Evolutionary conservation across 106 monocot species (phyloP).

Genomic region (Acorus gramineus): DNA sequence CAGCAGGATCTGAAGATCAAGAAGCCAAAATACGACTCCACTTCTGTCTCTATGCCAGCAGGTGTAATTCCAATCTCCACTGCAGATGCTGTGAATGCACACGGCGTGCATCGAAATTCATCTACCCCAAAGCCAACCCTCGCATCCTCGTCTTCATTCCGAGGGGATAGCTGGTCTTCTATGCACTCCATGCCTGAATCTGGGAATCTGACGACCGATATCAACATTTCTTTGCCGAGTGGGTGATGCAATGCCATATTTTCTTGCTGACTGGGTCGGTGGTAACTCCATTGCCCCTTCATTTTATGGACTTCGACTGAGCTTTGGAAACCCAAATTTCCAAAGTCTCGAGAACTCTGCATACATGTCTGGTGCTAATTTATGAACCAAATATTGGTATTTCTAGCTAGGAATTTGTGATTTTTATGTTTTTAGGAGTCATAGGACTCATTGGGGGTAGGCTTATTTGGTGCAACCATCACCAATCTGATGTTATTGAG

Average conservation of each 20-base stretch:
- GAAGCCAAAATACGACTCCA: conserved; percentile 34
- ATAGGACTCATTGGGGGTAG: too few species aligned
- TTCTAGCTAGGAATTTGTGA: too few species aligned
- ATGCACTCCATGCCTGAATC: conserved; percentile 1
- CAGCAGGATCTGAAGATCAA: conserved; percentile 57
- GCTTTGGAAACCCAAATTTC: too few species aligned
- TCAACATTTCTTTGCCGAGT: conserved; percentile 13
- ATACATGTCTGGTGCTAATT: too few species aligned
- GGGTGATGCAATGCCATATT: neutral
- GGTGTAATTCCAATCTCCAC: conserved; percentile 22
- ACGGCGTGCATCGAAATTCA: conserved; percentile 4
- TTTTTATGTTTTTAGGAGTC: too few species aligned
- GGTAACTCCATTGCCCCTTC: too few species aligned
- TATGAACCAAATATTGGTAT: too few species aligned
- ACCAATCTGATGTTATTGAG: too few species aligned
- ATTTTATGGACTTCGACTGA: too few species aligned
- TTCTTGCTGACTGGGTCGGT: too few species aligned
- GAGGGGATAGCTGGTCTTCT: conserved; percentile 11
- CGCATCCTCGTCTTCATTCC: conserved; percentile 3
- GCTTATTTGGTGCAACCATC: too few species aligned
- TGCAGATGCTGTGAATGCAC: conserved; percentile 30
- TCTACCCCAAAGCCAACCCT: conserved; percentile 5
- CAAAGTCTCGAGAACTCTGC: too few species aligned
- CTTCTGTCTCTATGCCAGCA: conserved; percentile 12
- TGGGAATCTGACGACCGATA: conserved; percentile 3